These are phyloP conservation scores for Jaapia argillacea DNA, from an alignment of 768 basidiomycete species.

Conservation along the genomic window DNA sequence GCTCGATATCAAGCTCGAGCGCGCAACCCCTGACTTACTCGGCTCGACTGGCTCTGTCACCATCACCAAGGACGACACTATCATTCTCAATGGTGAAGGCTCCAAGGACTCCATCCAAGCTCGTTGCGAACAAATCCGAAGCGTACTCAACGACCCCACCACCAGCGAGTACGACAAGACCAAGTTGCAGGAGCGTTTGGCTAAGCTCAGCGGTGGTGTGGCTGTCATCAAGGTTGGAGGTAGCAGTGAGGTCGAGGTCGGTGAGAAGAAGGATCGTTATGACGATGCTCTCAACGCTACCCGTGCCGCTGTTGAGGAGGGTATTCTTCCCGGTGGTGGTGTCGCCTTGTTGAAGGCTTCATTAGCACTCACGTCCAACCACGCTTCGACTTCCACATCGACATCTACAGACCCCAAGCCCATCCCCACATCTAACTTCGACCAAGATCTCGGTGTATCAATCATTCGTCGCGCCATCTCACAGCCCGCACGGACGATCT, in stretches of 20 bases:
- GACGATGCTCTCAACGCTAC: slow-evolving; percentile 98
- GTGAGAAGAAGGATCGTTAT: slow-evolving; percentile 99
- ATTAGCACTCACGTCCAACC: slow-evolving; percentile 50
- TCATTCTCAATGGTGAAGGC: slow-evolving; percentile 90
- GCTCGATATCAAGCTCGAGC: slow-evolving; percentile 95
- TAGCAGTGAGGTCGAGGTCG: slow-evolving; percentile 86
- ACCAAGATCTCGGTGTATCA: slow-evolving; percentile 91
- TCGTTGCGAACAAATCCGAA: slow-evolving; percentile 93
- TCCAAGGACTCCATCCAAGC: slow-evolving; percentile 83
- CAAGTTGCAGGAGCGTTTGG: slow-evolving; percentile 94
- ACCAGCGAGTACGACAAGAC: slow-evolving; percentile 91
- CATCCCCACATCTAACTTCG: slow-evolving; percentile 84
- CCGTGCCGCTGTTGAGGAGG: slow-evolving; percentile 95
- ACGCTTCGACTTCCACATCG: slow-evolving; percentile 38
- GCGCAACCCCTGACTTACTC: slow-evolving; percentile 78
- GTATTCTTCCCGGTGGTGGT: slow-evolving; percentile 95
- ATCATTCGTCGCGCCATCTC: slow-evolving; percentile 86
- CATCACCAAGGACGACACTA: slow-evolving; percentile 97
- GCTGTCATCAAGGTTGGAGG: slow-evolving; percentile 99
- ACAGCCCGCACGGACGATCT: slow-evolving; percentile 79
- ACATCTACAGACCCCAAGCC: slow-evolving; percentile 49
- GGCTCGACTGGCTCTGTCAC: slow-evolving; percentile 88
- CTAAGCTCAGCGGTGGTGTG: slow-evolving; percentile 93
- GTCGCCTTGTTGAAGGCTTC: slow-evolving; percentile 86
- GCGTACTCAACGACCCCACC: slow-evolving; percentile 67